phyloP scores from a whole-genome alignment of 2,329 filamentous ascomycete species.

The Aspergillus carbonarius region DNA sequence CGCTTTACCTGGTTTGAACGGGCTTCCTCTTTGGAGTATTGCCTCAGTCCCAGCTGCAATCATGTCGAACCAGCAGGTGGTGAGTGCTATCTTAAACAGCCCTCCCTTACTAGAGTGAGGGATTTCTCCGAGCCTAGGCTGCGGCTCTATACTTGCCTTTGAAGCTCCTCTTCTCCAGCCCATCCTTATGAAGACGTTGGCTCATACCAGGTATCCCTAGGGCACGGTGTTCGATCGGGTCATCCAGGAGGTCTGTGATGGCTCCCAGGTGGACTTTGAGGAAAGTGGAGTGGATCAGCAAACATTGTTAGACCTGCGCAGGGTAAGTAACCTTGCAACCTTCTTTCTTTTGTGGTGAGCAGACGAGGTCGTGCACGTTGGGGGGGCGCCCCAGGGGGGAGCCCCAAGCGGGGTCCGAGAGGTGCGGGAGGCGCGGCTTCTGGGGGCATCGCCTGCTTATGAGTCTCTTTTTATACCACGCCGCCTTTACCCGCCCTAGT shows the following conservation, averaged over 20 bases:
- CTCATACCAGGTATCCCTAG: conserved; percentile 40
- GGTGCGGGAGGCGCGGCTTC: conserved; percentile 38
- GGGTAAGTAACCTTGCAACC: conserved; percentile 60
- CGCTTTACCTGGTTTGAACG: conserved; percentile 8
- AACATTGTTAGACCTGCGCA: conserved; percentile 81
- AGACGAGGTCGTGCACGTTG: background rate
- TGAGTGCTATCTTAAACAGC: conserved; percentile 37
- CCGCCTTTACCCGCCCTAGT: conserved; percentile 31
- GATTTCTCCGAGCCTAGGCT: background rate
- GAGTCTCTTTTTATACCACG: conserved; percentile 43
- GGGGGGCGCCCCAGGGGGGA: conserved; percentile 1
- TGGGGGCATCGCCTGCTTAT: conserved; percentile 40
- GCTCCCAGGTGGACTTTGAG: conserved; percentile 92
- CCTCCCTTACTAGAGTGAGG: conserved; percentile 19
- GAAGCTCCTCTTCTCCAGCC: conserved; percentile 6
- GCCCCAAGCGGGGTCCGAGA: conserved; percentile 32
- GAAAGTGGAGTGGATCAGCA: conserved; percentile 88
- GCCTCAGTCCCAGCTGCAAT: conserved; percentile 13
- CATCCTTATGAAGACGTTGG: conserved; percentile 15
- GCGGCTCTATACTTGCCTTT: background rate
- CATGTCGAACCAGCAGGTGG: conserved; percentile 52
- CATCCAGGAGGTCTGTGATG: conserved; percentile 87
- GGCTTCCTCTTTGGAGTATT: conserved; percentile 13
- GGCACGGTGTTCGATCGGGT: conserved; percentile 87
- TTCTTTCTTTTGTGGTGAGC: conserved; percentile 10